A percentile compares a stretch with the other conserved stretches of the same genome.
phyloP scores from a whole-genome alignment of 176 grass and related monocot genomes.

The Avena insularis region DNA sequence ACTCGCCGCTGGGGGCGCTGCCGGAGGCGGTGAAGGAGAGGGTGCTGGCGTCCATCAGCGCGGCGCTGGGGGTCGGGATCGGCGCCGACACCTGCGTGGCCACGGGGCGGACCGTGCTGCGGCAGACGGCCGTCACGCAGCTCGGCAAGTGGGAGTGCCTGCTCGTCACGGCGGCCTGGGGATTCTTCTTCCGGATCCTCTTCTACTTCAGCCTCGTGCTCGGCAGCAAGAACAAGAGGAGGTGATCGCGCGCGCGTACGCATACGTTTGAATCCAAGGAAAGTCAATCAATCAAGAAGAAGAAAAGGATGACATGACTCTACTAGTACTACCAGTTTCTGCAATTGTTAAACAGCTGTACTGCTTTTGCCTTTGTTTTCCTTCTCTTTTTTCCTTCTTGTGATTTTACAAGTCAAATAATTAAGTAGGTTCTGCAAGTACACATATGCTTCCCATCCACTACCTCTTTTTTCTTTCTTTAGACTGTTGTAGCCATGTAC shows the following conservation, averaged over 20 bases:
- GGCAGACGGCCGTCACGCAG: conserved; percentile 64
- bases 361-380: not conserved
- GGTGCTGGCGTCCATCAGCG: conserved; percentile 70
- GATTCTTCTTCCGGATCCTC: conserved; percentile 78
- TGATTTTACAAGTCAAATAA: conserved; percentile 35
- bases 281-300: not conserved
- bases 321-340: conserved; percentile 23
- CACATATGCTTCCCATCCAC: conserved; percentile 6
- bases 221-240: conserved; percentile 90
- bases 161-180: conserved; percentile 74
- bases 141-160: conserved; percentile 92
- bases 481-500: not conserved
- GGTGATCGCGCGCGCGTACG: conserved; percentile 40
- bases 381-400: not conserved
- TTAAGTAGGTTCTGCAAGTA: conserved; percentile 10
- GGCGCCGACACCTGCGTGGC: conserved; percentile 59
- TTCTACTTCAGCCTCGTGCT: conserved; percentile 92
- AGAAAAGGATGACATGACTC: conserved; percentile 6
- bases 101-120: conserved; percentile 63
- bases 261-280: conserved; percentile 23
- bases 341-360: conserved; percentile 35
- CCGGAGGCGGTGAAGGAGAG: conserved; percentile 54
- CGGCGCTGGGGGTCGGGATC: conserved; percentile 57
- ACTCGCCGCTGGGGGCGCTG: conserved; percentile 65
- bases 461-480: not conserved